Base-by-base conservation (phyloP, 805 yeast species). In the Lachancea waltii region DNA sequence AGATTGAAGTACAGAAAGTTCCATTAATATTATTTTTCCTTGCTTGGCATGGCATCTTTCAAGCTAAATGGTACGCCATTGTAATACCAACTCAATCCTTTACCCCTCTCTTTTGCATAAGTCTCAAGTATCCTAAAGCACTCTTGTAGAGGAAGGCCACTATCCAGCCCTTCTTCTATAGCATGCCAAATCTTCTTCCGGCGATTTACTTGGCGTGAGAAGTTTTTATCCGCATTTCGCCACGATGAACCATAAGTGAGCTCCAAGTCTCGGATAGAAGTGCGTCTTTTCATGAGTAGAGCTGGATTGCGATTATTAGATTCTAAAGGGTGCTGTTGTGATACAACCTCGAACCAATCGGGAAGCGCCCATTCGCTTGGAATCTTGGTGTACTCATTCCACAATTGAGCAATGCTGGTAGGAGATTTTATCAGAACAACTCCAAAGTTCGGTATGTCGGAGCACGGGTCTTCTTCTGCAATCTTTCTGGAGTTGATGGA, bases 151-250 rank as follows among this genome's bases (percentile, higher is more conserved):
- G 46, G 24, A 11, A 56, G 29, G 3, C 56, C 58, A 39, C 50
- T 52, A 13, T 37, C 35, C 18, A 54, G 25, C 3, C 59, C 60
- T 17, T 47, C 51, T 33, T 56, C 61, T 29, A 56, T 53, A 4
- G 56, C 46, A 21, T 44, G 47, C 61, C 60, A 56, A 18, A 56
- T 52, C 28, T 56, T 56, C 41, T 56, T 56, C 17, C 61, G 41
- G 27, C 61, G 50, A 36, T 56, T 56, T n/a, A 56, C 49, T 38
- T 56, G 61, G 29, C 61, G 41, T 1, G 61, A 56, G 35, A 56
- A 52, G 40, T 56, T 56, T 35, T 56, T 56, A 30, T 56, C 58
- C 23, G 41, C 44, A 36, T 51, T 53, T 26, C 60, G 45, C 60
- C 61, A 56, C 1, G 55, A 45, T 1, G 58, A 53, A 7, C 60